Percentiles rank a stretch among this genome's conserved stretches.
These are phyloP conservation scores for Vanrija pseudolonga DNA, from an alignment of 1,284 basidiomycete genomes.

Conservation along the genomic window DNA sequence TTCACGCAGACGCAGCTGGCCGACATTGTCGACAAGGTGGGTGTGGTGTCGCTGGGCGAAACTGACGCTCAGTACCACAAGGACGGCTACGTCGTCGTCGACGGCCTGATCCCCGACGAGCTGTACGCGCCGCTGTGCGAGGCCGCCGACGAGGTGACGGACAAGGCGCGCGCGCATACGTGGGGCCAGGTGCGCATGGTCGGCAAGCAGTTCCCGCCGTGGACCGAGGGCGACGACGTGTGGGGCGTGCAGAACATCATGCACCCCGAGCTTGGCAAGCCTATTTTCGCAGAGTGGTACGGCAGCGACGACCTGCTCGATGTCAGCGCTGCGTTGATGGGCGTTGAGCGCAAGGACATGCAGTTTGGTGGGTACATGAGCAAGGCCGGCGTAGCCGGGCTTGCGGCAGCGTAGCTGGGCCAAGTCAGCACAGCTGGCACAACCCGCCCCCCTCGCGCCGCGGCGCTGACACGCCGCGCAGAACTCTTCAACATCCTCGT, in stretches of 20 bases:
- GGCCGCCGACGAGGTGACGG: constrained; percentile 58
- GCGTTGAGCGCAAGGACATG: constrained; percentile 56
- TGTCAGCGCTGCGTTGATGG: constrained; percentile 57
- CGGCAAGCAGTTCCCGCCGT: constrained; percentile 79
- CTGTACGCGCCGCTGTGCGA: constrained; percentile 52
- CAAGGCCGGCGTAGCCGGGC: no score
- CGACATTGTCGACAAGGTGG: constrained; percentile 17
- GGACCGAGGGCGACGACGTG: constrained; percentile 58
- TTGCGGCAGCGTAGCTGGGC: no score
- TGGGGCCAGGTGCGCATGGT: constrained; percentile 71
- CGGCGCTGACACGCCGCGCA: constrained; percentile 41
- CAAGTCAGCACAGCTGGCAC: no score
- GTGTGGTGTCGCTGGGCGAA: neutral
- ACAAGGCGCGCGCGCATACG: constrained; percentile 58
- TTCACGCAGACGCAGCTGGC: constrained; percentile 19
- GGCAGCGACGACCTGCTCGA: constrained; percentile 58
- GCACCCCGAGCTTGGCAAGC: constrained; percentile 66
- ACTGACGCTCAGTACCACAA: constrained; percentile 54
- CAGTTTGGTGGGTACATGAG: constrained; percentile 62
- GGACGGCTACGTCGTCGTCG: constrained; percentile 71
- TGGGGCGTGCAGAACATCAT: constrained; percentile 79
- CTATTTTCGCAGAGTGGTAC: constrained; percentile 65
- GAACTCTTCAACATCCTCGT: constrained; percentile 77
- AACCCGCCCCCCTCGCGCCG: no score
- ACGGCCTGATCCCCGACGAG: constrained; percentile 56